phyloP scores from a whole-genome alignment of 2,329 filamentous ascomycete species.

The Cryphonectria nitschkei region DNA sequence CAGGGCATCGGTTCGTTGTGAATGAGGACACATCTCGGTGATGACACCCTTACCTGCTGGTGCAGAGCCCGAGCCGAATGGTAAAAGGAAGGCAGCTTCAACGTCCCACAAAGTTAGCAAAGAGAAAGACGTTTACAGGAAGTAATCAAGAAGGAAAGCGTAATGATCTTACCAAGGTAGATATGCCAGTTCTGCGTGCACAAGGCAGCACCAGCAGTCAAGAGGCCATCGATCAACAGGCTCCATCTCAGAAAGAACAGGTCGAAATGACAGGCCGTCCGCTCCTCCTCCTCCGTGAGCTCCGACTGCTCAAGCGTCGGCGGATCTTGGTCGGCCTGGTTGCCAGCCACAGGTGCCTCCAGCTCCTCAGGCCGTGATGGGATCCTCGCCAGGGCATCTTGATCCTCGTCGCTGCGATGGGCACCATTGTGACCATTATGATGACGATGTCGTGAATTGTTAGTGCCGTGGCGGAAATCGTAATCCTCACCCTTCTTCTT shows the following conservation, averaged over 20 bases:
- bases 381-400: constrained; percentile 24
- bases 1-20: constrained; percentile 66
- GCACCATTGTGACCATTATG: neutral
- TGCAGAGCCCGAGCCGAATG: constrained; percentile 70
- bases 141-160: no score
- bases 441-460: neutral
- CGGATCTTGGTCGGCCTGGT: constrained; percentile 39
- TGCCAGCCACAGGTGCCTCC: constrained; percentile 42
- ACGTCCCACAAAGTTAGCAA: neutral
- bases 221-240: constrained; percentile 63
- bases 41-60: constrained; percentile 75
- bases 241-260: constrained; percentile 69
- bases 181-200: constrained; percentile 69
- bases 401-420: constrained; percentile 12
- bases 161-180: constrained; percentile 54
- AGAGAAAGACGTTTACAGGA: neutral
- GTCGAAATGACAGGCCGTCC: constrained; percentile 63
- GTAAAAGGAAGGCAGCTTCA: constrained; percentile 64
- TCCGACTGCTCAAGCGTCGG: constrained; percentile 47
- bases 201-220: constrained; percentile 67
- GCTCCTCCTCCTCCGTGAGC: constrained; percentile 41
- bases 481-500: constrained; percentile 35
- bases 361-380: constrained; percentile 48
- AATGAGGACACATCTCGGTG: constrained; percentile 67
- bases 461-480: neutral